These are phyloP conservation scores for Inonotus hispidus DNA, from an alignment of 1,284 basidiomycete genomes.

Conservation along the genomic window DNA sequence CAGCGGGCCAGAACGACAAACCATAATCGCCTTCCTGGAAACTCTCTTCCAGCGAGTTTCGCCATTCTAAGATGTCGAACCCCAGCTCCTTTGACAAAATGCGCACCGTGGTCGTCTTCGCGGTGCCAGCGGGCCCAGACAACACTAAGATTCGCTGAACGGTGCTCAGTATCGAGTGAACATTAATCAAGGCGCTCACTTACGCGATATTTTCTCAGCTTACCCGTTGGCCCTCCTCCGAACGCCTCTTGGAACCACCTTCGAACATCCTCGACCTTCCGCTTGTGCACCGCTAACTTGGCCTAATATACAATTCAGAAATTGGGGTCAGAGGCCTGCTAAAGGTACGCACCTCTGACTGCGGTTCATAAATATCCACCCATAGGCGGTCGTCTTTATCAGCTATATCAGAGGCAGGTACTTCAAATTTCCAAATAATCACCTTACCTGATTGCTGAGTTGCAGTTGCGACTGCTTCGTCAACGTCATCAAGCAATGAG, in stretches of 20 bases:
- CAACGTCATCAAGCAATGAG: constrained; percentile 22
- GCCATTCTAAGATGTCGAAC: constrained; percentile 86
- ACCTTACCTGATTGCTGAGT: background rate
- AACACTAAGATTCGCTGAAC: constrained; percentile 76
- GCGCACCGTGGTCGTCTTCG: constrained; percentile 82
- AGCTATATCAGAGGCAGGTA: background rate
- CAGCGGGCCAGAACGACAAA: constrained; percentile 23
- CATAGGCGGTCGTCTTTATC: constrained; percentile 53
- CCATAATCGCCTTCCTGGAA: constrained; percentile 25
- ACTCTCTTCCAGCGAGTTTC: constrained; percentile 50
- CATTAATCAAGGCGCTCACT: constrained; percentile 26
- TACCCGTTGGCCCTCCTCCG: constrained; percentile 53
- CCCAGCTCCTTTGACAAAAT: constrained; percentile 73
- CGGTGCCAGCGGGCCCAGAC: constrained; percentile 87
- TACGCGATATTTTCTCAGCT: constrained; percentile 75
- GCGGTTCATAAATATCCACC: constrained; percentile 75
- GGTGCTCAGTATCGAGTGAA: background rate
- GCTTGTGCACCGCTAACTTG: constrained; percentile 85
- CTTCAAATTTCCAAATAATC: background rate
- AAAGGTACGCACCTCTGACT: constrained; percentile 44
- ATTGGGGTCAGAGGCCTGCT: background rate
- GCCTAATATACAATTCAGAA: constrained; percentile 36
- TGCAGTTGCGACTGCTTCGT: constrained; percentile 18
- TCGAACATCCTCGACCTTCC: constrained; percentile 81
- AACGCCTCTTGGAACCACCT: constrained; percentile 85